Evolutionary conservation across 805 yeast genomes (phyloP).

Genomic region (Hanseniaspora opuntiae): DNA sequence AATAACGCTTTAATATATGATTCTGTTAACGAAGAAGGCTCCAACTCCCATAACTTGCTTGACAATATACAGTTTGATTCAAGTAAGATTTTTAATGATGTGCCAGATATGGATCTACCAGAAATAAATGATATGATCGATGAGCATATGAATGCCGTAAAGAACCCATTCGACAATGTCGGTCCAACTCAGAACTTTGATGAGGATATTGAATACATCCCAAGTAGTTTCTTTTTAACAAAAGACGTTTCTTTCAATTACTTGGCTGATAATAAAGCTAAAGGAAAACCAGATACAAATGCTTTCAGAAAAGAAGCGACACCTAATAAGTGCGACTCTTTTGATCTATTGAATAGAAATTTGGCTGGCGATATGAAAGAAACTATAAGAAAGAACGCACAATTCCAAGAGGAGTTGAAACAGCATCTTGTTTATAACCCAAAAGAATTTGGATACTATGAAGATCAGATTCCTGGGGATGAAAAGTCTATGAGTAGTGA

Average conservation of each 20-base stretch:
- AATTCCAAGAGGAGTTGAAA: not conserved
- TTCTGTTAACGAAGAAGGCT: not conserved
- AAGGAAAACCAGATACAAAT: not conserved
- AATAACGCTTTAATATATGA: constrained; percentile 1
- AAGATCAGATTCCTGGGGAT: not conserved
- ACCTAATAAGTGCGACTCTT: not conserved
- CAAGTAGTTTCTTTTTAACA: not conserved
- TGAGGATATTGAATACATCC: not conserved
- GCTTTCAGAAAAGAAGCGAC: not conserved
- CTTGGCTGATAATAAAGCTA: not conserved
- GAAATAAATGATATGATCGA: constrained; percentile 9
- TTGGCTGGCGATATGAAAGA: not conserved
- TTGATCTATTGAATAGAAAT: not conserved
- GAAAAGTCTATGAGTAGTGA: not conserved
- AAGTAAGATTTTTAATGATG: constrained; percentile 4
- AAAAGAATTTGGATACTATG: not conserved
- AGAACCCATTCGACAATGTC: not conserved
- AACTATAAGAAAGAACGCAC: not conserved
- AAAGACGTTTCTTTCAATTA: constrained; percentile 1
- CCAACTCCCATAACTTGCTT: not conserved
- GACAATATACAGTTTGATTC: not conserved
- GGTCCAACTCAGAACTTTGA: not conserved
- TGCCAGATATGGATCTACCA: not conserved
- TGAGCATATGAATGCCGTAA: not conserved
- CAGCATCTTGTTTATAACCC: not conserved